A percentile compares a stretch with the other conserved stretches of the same genome.
These are phyloP conservation scores for Monosporozyma aerobia DNA, from an alignment of 805 yeast species.

Conservation along the genomic window DNA sequence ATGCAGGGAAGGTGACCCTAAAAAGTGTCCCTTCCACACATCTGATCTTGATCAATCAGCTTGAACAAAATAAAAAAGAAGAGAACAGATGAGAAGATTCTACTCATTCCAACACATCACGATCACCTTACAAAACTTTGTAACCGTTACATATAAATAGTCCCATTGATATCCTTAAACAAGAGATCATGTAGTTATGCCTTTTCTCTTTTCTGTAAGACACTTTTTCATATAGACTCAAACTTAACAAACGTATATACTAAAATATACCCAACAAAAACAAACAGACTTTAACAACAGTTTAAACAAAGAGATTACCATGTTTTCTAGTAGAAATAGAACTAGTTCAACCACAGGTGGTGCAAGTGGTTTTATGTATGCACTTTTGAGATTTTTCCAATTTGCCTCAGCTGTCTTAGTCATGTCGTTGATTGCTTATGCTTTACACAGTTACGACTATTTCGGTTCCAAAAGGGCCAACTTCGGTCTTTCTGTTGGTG, in stretches of 20 bases:
- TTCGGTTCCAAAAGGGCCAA: constrained; percentile 27
- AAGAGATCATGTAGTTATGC: too few relatives aligned
- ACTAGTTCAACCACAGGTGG: not conserved
- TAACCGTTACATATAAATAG: too few relatives aligned
- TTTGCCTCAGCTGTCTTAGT: constrained; percentile 23
- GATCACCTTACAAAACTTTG: too few relatives aligned
- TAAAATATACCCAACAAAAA: not conserved
- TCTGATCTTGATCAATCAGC: too few relatives aligned
- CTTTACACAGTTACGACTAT: constrained; percentile 16
- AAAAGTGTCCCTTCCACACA: too few relatives aligned
- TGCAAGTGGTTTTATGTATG: not conserved
- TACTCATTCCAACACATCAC: too few relatives aligned
- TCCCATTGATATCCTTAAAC: too few relatives aligned
- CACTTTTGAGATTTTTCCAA: constrained; percentile 15
- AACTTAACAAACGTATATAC: not conserved
- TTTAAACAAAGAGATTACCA: not conserved
- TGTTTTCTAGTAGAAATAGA: not conserved
- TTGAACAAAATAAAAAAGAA: too few relatives aligned
- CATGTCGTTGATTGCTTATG: constrained; percentile 23
- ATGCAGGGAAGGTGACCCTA: too few relatives aligned
- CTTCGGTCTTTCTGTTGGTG: constrained; percentile 25
- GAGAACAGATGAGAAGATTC: too few relatives aligned
- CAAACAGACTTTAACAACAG: too few relatives aligned
- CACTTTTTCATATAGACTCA: not conserved
- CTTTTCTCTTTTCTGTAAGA: too few relatives aligned